A percentile compares a stretch with the other conserved stretches of the same genome.
Evolutionary conservation across 768 basidiomycete species (phyloP).

Genomic region (Coprinopsis marcescibilis): DNA sequence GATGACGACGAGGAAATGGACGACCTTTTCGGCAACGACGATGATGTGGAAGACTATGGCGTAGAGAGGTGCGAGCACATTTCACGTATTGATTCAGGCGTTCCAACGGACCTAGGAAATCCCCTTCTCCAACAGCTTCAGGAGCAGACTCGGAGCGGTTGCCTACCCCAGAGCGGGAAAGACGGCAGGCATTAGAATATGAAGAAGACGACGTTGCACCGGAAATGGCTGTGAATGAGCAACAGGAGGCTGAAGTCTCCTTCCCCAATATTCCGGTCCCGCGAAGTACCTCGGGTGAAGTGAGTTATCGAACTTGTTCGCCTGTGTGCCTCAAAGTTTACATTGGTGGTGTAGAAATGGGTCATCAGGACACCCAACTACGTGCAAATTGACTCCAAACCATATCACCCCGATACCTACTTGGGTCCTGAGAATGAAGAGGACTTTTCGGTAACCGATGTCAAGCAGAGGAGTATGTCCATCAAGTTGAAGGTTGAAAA

Average conservation of each 20-base stretch:
- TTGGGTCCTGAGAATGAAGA: constrained; percentile 78
- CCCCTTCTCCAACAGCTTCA: constrained; percentile 43
- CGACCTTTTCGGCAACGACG: constrained; percentile 77
- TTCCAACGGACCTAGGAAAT: constrained; percentile 20
- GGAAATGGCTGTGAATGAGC: constrained; percentile 41
- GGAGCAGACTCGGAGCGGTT: constrained; percentile 58
- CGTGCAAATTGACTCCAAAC: constrained; percentile 82
- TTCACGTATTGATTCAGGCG: constrained; percentile 8
- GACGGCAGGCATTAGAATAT: constrained; percentile 72
- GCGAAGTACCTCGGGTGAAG: constrained; percentile 74
- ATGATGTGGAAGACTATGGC: constrained; percentile 43
- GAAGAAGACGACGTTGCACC: constrained; percentile 68
- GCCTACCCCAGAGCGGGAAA: constrained; percentile 56
- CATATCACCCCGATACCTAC: constrained; percentile 86
- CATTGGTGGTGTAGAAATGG: constrained; percentile 60
- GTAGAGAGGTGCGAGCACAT: constrained; percentile 40
- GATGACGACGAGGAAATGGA: constrained; percentile 56
- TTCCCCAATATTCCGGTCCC: constrained; percentile 88
- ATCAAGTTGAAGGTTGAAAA: constrained; percentile 90
- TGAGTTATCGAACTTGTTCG: constrained; percentile 31
- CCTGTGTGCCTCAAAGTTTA: constrained; percentile 3
- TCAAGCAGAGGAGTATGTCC: constrained; percentile 75
- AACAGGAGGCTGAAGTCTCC: constrained; percentile 64
- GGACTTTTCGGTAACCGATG: constrained; percentile 46
- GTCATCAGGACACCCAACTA: constrained; percentile 92